These are phyloP conservation scores for Tolypocladium pustulatum DNA, from an alignment of 2,329 filamentous ascomycete genomes.

Conservation along the genomic window DNA sequence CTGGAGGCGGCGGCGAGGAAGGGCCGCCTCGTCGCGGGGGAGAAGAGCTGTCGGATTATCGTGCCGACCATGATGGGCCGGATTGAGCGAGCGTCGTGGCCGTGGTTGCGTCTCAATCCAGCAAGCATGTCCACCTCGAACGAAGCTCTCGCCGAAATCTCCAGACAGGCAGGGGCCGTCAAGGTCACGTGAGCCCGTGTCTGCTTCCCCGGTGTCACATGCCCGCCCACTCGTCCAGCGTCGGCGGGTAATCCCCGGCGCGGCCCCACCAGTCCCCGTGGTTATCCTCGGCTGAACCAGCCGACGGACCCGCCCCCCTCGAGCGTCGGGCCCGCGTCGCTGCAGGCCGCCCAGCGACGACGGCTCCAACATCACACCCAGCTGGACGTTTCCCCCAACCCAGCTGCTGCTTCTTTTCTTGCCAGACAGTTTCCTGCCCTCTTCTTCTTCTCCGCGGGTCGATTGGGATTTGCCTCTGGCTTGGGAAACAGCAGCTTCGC, in stretches of 20 bases:
- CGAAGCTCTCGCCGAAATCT: background rate
- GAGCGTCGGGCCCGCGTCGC: background rate
- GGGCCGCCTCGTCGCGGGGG: slow-evolving; percentile 17
- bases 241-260: slow-evolving; percentile 1
- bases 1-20: slow-evolving; percentile 9
- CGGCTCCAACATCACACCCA: background rate
- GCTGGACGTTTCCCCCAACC: background rate
- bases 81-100: background rate
- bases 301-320: background rate
- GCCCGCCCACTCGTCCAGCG: background rate
- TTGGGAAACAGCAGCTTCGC: background rate
- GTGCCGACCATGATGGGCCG: slow-evolving; percentile 21
- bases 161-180: background rate
- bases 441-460: background rate
- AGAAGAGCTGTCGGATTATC: slow-evolving; percentile 24
- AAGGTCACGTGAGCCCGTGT: background rate
- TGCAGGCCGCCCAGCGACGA: background rate
- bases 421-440: background rate
- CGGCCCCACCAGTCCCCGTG: slow-evolving; percentile 4
- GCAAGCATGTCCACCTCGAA: background rate
- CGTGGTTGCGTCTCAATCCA: background rate
- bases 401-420: background rate
- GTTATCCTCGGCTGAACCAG: slow-evolving; percentile 15
- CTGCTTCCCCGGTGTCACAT: slow-evolving; percentile 3
- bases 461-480: background rate